Evolutionary conservation across 129 eudicot genomes (phyloP), one percentile per base, ranked within the genome.

Genomic region (Flaveria bidentis): DNA sequence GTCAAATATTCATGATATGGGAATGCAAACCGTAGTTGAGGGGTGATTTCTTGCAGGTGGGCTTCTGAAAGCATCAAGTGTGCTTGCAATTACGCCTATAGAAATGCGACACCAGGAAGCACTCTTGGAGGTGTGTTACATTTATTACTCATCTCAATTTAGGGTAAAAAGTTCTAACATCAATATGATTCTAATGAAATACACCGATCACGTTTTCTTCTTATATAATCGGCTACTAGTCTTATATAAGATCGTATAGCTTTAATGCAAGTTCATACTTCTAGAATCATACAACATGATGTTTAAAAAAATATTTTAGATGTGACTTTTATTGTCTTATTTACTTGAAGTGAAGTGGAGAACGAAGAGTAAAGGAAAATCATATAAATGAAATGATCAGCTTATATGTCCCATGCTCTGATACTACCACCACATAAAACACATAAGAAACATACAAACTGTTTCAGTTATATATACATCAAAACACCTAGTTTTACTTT

Each of bases 31-130:
- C 0, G 22, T 52, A 47, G 49, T 18, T 61, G 42, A 69, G 28
- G 65, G 56, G 74, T 51, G 69, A 28, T 72, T 58, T 78, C 23
- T 60, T 87, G 77, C 87, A 95, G 99, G 87, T 95, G 91, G 85
- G 99, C 99, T 73, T 86, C 99, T 30, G 99, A 95, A 86, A 95
- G 99, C 78, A 77, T 95, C 63, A 81, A 72, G 52, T 80, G 72
- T 76, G 86, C 99, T 0, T 95, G 99, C 88, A 87, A 88, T 83
- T 95, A 68, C 71, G 99, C 99, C 72, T 95, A 95, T 82, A 86
- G 89, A 85, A 95, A 95, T 80, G 99, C 99, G 69, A 91, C 99
- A 51, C 94, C 99, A 15, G 99, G 99, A 86, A 89, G 81, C 86
- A 88, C 96, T 71, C 82, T 95, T 64, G 90, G 81, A 83, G 99